Evolutionary conservation across 495 filamentous ascomycete species (phyloP), one percentile per base, ranked within the genome.

Genomic region (Penicillium simplicissimum): DNA sequence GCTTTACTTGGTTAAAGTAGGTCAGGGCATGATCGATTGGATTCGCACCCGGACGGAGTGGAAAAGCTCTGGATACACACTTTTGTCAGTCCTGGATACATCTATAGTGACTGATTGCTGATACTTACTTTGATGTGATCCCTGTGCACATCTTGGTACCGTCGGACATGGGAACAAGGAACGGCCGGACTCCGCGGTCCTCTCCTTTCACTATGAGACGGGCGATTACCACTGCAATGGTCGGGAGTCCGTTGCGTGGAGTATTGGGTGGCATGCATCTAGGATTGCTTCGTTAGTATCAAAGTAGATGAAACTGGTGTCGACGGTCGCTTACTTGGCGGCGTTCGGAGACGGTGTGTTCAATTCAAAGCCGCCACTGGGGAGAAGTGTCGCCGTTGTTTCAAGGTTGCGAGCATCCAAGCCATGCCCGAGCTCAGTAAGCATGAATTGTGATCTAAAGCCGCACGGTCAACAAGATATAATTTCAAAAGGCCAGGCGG

Each of bases 391-490:
- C 23, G 74, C 76, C 9, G 71, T 76, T 15, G 76, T 79, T 65
- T 79, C 74, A 19, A 79, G 59, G 28, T 74, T 74, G 6, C 62
- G 61, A 10, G 74, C 74, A 64, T 79, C 76, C 4, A 75, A 55
- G 1, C 76, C 74, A 55, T 76, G 76, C 2, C 74, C 72, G 19
- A 77, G 45, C 59, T 79, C 76, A 2, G 71, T 79, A 0, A 79
- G 60, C 61, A 77, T 59, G 49, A 68, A 79, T 42, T 72, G 68
- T 40, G 37, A 40, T 40, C 37, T 40, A 40, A 40, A 40, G 37
- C 37, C n/a, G n/a, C n/a, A n/a, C n/a, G 37, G 37, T 40, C 14
- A 40, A 14, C 13, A 40, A 40, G 37, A 40, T 40, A n/a, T 40
- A n/a, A 5, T 40, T n/a, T 15, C 37, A 40, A 15, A 15, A n/a